Percentiles rank a stretch among this genome's conserved stretches.
Evolutionary conservation across 768 basidiomycete species (phyloP).

Genomic region (Trametes elegans): DNA sequence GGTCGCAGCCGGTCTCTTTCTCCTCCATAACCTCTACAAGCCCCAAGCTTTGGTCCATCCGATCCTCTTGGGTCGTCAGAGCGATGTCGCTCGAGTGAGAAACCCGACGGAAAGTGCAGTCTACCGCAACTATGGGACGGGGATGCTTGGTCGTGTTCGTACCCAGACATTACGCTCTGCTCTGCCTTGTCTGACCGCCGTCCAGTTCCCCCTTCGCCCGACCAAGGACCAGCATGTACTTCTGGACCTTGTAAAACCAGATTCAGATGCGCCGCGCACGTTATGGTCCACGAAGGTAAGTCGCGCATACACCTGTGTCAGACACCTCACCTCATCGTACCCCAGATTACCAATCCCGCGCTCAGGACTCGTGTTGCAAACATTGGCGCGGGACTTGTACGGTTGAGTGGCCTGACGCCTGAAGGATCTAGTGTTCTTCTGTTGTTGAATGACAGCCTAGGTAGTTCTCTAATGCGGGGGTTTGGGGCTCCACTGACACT

Average conservation of each 20-base stretch:
- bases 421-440: slow-evolving; percentile 69
- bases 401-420: slow-evolving; percentile 51
- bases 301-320: neutral
- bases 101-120: slow-evolving; percentile 81
- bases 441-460: slow-evolving; percentile 75
- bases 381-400: slow-evolving; percentile 71
- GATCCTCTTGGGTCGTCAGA: slow-evolving; percentile 89
- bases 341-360: slow-evolving; percentile 69
- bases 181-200: neutral
- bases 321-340: neutral
- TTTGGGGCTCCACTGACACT: slow-evolving; percentile 4
- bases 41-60: slow-evolving; percentile 89
- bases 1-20: slow-evolving; percentile 72
- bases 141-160: slow-evolving; percentile 75
- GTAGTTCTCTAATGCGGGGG: slow-evolving; percentile 36
- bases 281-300: slow-evolving; percentile 77
- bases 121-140: slow-evolving; percentile 89
- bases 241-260: slow-evolving; percentile 63
- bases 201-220: slow-evolving; percentile 71
- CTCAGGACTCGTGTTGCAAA: slow-evolving; percentile 69
- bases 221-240: slow-evolving; percentile 68
- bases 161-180: neutral
- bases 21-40: slow-evolving; percentile 75
- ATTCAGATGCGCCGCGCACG: slow-evolving; percentile 64
- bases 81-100: slow-evolving; percentile 81